These are phyloP conservation scores for Xerocomellus dryophilus DNA, from an alignment of 768 basidiomycete species.

Conservation along the genomic window DNA sequence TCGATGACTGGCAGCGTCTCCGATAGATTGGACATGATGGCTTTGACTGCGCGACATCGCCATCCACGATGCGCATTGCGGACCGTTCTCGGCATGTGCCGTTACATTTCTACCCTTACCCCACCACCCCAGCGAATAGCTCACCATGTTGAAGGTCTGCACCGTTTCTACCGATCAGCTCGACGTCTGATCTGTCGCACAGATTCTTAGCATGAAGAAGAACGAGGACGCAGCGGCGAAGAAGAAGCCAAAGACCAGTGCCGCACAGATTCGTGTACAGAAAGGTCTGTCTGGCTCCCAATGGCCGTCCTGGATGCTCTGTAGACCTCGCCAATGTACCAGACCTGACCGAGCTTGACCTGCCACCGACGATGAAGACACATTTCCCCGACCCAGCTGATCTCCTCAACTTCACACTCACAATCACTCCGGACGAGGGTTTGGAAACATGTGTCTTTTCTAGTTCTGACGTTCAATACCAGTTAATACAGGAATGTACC, in stretches of 20 bases:
- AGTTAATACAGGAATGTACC: conserved; percentile 83
- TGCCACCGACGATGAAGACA: conserved; percentile 95
- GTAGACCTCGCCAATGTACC: conserved; percentile 3
- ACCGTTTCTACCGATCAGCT: neutral
- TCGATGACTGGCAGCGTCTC: conserved; percentile 69
- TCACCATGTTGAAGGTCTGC: conserved; percentile 45
- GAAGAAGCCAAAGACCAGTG: conserved; percentile 98
- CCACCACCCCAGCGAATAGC: conserved; percentile 13
- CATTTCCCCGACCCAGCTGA: conserved; percentile 88
- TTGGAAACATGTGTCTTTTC: conserved; percentile 16
- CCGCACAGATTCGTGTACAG: conserved; percentile 98
- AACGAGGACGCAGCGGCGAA: conserved; percentile 95
- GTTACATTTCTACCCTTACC: conserved; percentile 22
- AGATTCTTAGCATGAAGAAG: conserved; percentile 99
- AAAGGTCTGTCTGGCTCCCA: conserved; percentile 60
- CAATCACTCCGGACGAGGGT: conserved; percentile 97
- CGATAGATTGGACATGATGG: conserved; percentile 41
- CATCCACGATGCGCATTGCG: neutral
- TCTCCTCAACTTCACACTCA: conserved; percentile 94
- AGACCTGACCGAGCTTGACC: conserved; percentile 97
- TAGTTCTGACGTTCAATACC: conserved; percentile 2
- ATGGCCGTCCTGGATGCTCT: neutral
- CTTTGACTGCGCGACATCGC: neutral
- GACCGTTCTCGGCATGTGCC: conserved; percentile 31
- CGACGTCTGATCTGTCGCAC: conserved; percentile 8